Evolutionary conservation across 2,329 filamentous ascomycete species (phyloP).

Genomic region (Gyromitra esculenta): DNA sequence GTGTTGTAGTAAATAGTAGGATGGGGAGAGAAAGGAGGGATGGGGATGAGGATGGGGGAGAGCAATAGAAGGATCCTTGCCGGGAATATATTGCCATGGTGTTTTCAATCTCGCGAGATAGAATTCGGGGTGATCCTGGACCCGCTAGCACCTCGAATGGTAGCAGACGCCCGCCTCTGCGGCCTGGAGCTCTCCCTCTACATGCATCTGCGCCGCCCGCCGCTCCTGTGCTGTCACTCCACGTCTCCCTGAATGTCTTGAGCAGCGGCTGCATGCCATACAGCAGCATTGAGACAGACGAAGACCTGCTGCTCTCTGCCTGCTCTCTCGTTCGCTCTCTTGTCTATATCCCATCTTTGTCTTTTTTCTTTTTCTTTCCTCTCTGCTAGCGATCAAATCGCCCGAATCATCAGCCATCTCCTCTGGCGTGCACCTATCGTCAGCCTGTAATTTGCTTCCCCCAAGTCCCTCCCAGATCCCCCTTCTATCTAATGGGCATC

Average conservation of each 20-base stretch:
- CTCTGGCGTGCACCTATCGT: background rate
- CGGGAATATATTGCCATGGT: conserved; percentile 32
- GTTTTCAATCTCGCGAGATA: conserved; percentile 27
- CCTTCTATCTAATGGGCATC: background rate
- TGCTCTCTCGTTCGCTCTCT: background rate
- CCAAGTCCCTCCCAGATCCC: background rate
- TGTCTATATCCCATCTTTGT: background rate
- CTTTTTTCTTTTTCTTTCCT: conserved; percentile 7
- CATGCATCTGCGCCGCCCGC: background rate
- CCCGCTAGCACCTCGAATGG: background rate
- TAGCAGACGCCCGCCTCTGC: conserved; percentile 5
- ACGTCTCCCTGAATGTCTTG: conserved; percentile 4
- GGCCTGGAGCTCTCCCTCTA: background rate
- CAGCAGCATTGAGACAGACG: no score
- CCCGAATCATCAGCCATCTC: conserved; percentile 9
- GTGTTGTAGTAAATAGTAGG: background rate
- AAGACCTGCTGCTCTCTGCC: background rate
- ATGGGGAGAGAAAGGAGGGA: background rate
- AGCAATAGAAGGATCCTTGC: conserved; percentile 24
- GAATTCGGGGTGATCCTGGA: background rate
- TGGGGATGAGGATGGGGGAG: background rate
- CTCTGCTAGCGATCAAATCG: background rate
- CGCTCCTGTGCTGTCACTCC: conserved; percentile 13
- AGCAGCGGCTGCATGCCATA: conserved; percentile 1
- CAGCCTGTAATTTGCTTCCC: conserved; percentile 1